Conservation (phyloP, 805 yeast genomes). For the Hanseniaspora occidentalis region DNA sequence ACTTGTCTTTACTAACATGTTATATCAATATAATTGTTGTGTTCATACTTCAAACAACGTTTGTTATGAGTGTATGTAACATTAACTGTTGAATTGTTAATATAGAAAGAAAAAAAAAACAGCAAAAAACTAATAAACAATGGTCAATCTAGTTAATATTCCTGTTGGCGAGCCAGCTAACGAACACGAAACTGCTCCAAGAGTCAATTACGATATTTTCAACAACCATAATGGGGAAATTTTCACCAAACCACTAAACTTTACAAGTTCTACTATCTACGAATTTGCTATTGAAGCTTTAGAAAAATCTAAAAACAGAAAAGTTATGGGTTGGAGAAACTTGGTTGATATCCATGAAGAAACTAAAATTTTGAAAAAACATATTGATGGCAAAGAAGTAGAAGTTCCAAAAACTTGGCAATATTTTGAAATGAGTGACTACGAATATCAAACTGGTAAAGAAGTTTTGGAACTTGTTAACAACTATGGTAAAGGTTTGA, state of each 20-base stretch:
- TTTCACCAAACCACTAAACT: constrained; percentile 48
- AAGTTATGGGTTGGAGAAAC: constrained; percentile 70
- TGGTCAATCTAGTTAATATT: constrained; percentile 22
- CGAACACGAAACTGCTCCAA: constrained; percentile 73
- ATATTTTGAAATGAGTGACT: constrained; percentile 67
- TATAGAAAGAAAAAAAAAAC: background rate
- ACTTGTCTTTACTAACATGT: no score
- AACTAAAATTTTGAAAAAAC: constrained; percentile 57
- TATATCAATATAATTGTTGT: no score
- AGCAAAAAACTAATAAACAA: background rate
- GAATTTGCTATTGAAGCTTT: constrained; percentile 58
- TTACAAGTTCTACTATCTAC: constrained; percentile 53
- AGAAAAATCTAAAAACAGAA: constrained; percentile 37
- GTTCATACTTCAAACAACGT: no score
- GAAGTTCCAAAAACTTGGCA: constrained; percentile 79
- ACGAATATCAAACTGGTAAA: constrained; percentile 50
- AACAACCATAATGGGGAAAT: constrained; percentile 37
- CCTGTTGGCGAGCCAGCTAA: constrained; percentile 56
- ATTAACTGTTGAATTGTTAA: no score
- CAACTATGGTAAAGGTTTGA: constrained; percentile 62
- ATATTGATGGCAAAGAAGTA: constrained; percentile 61
- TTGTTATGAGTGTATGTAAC: no score
- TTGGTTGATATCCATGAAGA: constrained; percentile 65
- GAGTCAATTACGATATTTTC: constrained; percentile 36
- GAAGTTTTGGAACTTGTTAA: constrained; percentile 40